A percentile compares a stretch with the other conserved stretches of the same genome.
phyloP scores from a whole-genome alignment of 192 early-diverging fungal genomes.

The Podochytrium sp. region DNA sequence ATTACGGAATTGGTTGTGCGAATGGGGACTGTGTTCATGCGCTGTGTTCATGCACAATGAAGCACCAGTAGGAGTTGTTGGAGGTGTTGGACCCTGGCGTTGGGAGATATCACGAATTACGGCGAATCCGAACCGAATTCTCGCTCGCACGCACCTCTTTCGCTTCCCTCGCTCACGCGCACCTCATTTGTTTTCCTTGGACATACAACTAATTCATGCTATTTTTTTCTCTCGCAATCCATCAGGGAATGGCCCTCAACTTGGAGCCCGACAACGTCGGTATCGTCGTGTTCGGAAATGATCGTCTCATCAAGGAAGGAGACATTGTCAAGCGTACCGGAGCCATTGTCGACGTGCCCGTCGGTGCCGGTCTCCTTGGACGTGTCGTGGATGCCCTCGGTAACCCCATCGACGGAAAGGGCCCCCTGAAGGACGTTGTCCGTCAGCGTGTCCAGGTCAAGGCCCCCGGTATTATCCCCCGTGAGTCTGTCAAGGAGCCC shows the following conservation, averaged over 20 bases:
- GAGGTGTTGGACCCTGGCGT: no score
- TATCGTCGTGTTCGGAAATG: constrained; percentile 99
- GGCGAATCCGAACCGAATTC: no score
- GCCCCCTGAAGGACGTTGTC: constrained; percentile 83
- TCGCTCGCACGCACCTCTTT: no score
- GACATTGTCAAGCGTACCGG: constrained; percentile 99
- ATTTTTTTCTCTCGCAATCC: no score
- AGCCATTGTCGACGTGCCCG: constrained; percentile 97
- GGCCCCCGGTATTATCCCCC: constrained; percentile 99
- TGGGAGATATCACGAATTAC: no score
- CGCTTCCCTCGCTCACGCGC: no score
- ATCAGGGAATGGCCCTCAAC: constrained; percentile 98
- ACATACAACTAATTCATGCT: no score
- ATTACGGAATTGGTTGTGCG: no score
- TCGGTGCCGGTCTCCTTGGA: constrained; percentile 92
- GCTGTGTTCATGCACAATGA: no score
- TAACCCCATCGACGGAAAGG: constrained; percentile 99
- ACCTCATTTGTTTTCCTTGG: no score
- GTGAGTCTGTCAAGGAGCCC: constrained; percentile 98
- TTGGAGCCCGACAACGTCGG: constrained; percentile 99
- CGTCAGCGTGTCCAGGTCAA: constrained; percentile 97
- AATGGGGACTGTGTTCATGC: no score
- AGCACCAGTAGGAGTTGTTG: no score
- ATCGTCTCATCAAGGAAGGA: constrained; percentile 99
- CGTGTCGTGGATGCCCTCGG: constrained; percentile 99